These are phyloP conservation scores for Auxenochlorella pyrenoidosa DNA, from an alignment of 139 green algal genomes.

Conservation along the genomic window DNA sequence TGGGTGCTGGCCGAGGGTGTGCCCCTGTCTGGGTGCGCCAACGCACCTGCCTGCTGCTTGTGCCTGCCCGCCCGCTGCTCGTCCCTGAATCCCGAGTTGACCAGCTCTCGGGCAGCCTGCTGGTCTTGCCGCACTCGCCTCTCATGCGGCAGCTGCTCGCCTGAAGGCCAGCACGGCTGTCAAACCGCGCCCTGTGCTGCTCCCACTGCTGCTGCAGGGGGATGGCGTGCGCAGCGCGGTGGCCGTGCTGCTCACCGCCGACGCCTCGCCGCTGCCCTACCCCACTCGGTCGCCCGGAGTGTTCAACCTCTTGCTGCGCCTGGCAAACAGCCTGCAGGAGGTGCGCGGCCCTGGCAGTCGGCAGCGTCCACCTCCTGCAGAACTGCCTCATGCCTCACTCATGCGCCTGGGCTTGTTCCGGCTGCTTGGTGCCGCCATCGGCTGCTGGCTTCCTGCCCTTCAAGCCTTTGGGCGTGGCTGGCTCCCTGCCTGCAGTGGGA, in stretches of 20 bases:
- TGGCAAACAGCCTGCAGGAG: constrained; percentile 9
- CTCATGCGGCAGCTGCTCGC: neutral
- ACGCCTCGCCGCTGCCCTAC: constrained; percentile 8
- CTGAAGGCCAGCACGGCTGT: neutral
- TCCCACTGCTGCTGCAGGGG: neutral
- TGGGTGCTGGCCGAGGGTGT: neutral
- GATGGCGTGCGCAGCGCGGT: constrained; percentile 21
- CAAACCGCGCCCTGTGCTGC: neutral
- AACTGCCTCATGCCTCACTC: too few species aligned
- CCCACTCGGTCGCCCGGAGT: neutral
- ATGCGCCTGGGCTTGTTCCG: too few species aligned
- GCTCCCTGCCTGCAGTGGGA: constrained; percentile 1
- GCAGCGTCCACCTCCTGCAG: neutral
- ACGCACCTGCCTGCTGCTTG: neutral
- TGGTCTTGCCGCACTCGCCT: neutral
- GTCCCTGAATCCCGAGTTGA: too few species aligned
- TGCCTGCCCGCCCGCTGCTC: too few species aligned
- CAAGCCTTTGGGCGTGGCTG: neutral
- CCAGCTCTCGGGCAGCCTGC: too few species aligned
- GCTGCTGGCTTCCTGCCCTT: neutral
- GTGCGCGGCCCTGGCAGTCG: neutral
- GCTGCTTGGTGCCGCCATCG: too few species aligned
- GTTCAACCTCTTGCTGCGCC: constrained; percentile 1
- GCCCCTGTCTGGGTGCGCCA: neutral
- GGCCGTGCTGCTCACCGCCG: neutral